Evolutionary conservation across 208 protist species (phyloP), one percentile per base, ranked within the genome.

Genomic region (Angomonas deanei): DNA sequence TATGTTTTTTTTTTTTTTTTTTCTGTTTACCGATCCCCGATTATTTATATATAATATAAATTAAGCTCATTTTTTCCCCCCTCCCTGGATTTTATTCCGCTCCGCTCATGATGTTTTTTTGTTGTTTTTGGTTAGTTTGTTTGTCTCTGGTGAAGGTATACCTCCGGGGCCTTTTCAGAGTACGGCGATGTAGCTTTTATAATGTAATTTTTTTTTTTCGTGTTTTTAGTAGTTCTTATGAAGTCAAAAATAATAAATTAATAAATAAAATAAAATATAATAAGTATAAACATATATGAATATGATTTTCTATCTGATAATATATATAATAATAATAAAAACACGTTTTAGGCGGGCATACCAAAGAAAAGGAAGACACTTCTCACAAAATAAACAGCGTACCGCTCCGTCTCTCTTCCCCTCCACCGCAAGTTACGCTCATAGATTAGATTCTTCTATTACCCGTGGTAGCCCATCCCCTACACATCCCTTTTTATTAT

Each of bases 1-100:
- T 27, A 53, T 53, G 21, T 5, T 26, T 53, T 5, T 11, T 39
- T 30, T 58, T 39, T 52, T 49, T 60, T 47, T 61, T 52, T 60
- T 54, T 27, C 50, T 64, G 33, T 48, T 53, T 58, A 38, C 6
- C 28, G 5, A 62, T 28, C 13, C 10, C 4, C 36, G n/a, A n/a
- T n/a, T n/a, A n/a, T n/a, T n/a, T n/a, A 19, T 23, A 19, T 4
- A 13, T 19, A 27, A 50, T 5, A 50, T 27, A 50, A 5, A 19
- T 27, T 27, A 23, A 50, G 46, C 8, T 50, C 46, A 23, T 50
- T 36, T 57, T 32, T 26, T 53, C 5, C 8, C 11, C 36, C 36
- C 36, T 42, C 36, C 24, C 21, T 53, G 5, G 11, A 23, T 53
- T 53, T 53, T 53, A 23, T 15, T 27, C 8, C 21, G 8, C 21